Evolutionary conservation across 1,284 basidiomycete species (phyloP).

Genomic region (Gomphus bonarii): DNA sequence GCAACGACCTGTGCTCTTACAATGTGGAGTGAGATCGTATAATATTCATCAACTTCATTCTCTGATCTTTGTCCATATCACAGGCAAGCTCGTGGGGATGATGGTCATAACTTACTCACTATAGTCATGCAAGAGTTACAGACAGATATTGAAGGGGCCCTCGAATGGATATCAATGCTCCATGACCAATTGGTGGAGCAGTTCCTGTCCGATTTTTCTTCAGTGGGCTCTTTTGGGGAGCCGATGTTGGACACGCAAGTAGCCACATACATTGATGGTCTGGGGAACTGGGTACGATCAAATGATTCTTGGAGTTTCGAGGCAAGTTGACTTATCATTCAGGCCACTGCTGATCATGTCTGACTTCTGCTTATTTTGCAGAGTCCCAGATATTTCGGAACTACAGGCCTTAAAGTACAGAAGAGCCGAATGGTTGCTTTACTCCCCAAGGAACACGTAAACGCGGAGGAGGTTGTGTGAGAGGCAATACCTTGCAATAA

Average conservation of each 20-base stretch:
- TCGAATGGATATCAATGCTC: neutral
- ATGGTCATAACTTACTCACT: neutral
- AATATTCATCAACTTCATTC: neutral
- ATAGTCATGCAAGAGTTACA: neutral
- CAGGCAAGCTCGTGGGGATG: neutral
- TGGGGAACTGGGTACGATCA: neutral
- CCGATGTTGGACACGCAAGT: neutral
- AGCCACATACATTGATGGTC: neutral
- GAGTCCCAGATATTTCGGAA: too few relatives aligned
- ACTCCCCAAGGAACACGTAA: too few relatives aligned
- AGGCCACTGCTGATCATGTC: too few relatives aligned
- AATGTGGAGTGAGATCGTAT: neutral
- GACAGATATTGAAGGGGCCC: neutral
- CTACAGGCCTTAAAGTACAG: too few relatives aligned
- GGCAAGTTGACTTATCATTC: neutral
- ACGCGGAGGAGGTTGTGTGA: too few relatives aligned
- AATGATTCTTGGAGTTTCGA: neutral
- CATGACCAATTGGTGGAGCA: neutral
- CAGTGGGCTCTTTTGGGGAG: neutral
- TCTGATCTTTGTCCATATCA: neutral
- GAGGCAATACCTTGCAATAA: too few relatives aligned
- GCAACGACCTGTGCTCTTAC: constrained; percentile 21
- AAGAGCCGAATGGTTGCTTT: too few relatives aligned
- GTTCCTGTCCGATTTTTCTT: neutral
- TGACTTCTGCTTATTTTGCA: too few relatives aligned